Evolutionary conservation across 2,329 filamentous ascomycete genomes (phyloP).

Genomic region (Lithohypha guttulata): DNA sequence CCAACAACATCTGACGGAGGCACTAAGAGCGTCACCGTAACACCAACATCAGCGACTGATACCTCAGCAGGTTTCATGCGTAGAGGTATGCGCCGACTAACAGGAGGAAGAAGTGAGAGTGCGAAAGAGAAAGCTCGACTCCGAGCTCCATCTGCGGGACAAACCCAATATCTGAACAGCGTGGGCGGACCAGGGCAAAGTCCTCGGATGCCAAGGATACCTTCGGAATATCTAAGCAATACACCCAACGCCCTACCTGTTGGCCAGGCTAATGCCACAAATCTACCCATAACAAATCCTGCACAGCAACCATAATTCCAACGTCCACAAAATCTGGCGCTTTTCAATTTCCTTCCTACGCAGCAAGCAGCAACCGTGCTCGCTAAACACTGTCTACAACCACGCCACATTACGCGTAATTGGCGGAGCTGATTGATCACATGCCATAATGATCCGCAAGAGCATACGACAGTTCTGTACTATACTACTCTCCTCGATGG

Average conservation of each 20-base stretch:
- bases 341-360: too few species aligned
- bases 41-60: conserved; percentile 23
- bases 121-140: conserved; percentile 37
- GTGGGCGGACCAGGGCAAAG: conserved; percentile 24
- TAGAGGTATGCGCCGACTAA: conserved; percentile 38
- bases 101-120: conserved; percentile 32
- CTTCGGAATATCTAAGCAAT: conserved; percentile 33
- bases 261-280: too few species aligned
- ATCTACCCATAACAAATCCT: too few species aligned
- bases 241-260: not conserved
- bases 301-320: too few species aligned
- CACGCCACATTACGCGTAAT: too few species aligned
- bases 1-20: conserved; percentile 20
- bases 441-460: too few species aligned
- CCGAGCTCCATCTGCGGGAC: conserved; percentile 25
- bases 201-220: conserved; percentile 38
- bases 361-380: too few species aligned
- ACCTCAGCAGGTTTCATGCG: conserved; percentile 34
- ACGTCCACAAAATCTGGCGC: too few species aligned
- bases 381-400: too few species aligned
- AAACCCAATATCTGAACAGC: conserved; percentile 7
- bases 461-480: too few species aligned
- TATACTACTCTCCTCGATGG: too few species aligned
- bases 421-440: too few species aligned
- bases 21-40: conserved; percentile 10